Evolutionary conservation across 1,284 basidiomycete species (phyloP).

Genomic region (Wolfiporia cocos): DNA sequence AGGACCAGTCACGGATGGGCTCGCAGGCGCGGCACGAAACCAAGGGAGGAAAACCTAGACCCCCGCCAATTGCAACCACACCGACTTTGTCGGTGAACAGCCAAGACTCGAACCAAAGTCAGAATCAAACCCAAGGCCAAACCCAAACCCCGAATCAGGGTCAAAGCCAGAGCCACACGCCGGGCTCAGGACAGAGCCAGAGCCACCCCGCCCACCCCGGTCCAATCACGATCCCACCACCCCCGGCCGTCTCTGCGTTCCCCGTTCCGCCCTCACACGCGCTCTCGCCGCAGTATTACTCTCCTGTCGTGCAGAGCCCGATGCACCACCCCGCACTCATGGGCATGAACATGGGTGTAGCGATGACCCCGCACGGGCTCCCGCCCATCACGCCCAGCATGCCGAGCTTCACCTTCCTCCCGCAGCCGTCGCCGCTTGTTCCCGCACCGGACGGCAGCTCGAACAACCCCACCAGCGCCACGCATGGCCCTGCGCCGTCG

Average conservation of each 20-base stretch:
- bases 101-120: too few relatives aligned
- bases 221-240: too few relatives aligned
- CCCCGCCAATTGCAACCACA: constrained; percentile 62
- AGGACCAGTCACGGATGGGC: constrained; percentile 3
- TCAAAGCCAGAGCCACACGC: too few relatives aligned
- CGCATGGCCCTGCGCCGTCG: too few relatives aligned
- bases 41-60: constrained; percentile 36
- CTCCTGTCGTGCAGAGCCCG: constrained; percentile 25
- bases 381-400: constrained; percentile 77
- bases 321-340: constrained; percentile 27
- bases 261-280: constrained; percentile 29
- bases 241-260: too few relatives aligned
- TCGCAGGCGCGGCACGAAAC: constrained; percentile 1
- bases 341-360: constrained; percentile 23
- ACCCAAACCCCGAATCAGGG: too few relatives aligned
- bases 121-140: too few relatives aligned
- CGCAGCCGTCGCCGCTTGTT: constrained; percentile 26
- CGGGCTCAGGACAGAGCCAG: too few relatives aligned
- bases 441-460: constrained; percentile 1
- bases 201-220: too few relatives aligned
- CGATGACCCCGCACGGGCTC: constrained; percentile 60
- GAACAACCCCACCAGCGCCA: too few relatives aligned
- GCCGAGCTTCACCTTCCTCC: constrained; percentile 68
- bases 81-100: constrained; percentile 34
- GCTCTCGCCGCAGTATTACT: constrained; percentile 23